A percentile compares a stretch with the other conserved stretches of the same genome.
These are phyloP conservation scores for Orobanche coerulescens DNA, from an alignment of 257 asterid genomes.

Conservation along the genomic window DNA sequence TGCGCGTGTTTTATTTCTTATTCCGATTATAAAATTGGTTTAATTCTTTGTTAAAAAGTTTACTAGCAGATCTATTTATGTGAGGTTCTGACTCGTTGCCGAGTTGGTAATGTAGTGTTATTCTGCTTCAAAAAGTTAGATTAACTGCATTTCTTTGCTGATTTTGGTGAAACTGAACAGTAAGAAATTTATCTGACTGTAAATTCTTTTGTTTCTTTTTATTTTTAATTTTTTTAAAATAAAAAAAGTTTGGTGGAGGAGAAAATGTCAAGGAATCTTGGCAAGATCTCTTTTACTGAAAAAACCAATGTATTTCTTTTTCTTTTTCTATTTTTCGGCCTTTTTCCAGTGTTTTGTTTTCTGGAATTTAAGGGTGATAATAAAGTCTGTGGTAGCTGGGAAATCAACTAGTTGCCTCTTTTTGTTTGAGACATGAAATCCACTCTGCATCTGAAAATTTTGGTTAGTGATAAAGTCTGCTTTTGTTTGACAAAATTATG, in stretches of 20 bases:
- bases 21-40: background rate
- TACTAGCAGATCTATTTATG: slow-evolving; percentile 28
- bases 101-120: slow-evolving; percentile 10
- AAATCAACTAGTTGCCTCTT: slow-evolving; percentile 8
- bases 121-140: background rate
- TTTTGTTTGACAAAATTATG: no score
- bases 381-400: background rate
- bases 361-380: background rate
- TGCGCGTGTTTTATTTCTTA: background rate
- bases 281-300: background rate
- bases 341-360: background rate
- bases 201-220: background rate
- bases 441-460: slow-evolving; percentile 14
- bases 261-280: background rate
- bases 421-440: background rate
- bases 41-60: slow-evolving; percentile 3
- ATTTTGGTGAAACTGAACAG: slow-evolving; percentile 15
- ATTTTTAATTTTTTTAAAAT: background rate
- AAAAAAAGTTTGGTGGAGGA: background rate
- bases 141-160: slow-evolving; percentile 13
- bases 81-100: slow-evolving; percentile 16
- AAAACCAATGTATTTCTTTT: background rate
- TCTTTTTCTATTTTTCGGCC: no score
- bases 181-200: slow-evolving; percentile 1
- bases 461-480: slow-evolving; percentile 21